Conservation (phyloP, 495 filamentous ascomycete species). For the Aspergillus carlsbadensis region DNA sequence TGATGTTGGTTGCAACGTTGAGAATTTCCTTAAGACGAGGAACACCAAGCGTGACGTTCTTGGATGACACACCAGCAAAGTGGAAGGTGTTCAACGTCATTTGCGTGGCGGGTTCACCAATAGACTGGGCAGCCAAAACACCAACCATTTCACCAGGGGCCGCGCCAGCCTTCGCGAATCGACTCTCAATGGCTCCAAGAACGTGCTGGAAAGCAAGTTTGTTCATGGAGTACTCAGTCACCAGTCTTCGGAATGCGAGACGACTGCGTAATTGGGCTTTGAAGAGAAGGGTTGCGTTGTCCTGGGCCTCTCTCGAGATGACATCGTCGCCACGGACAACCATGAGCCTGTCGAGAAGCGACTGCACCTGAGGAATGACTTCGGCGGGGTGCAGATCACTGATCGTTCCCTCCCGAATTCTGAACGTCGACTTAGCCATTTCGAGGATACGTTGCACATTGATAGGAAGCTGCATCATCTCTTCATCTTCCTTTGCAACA, state of each 20-base stretch:
- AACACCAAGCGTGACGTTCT: constrained; percentile 99
- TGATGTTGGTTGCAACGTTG: constrained; percentile 95
- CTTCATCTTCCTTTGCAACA: constrained; percentile 67
- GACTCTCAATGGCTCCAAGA: constrained; percentile 83
- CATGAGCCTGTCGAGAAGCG: constrained; percentile 71
- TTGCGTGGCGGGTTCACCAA: constrained; percentile 97
- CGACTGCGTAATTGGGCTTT: constrained; percentile 88
- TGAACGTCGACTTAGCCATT: constrained; percentile 83
- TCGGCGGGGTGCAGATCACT: constrained; percentile 91
- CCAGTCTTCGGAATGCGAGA: constrained; percentile 87
- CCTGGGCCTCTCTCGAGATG: constrained; percentile 81
- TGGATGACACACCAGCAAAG: constrained; percentile 98
- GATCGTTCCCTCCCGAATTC: constrained; percentile 75
- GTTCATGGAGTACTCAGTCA: constrained; percentile 78
- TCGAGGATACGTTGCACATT: constrained; percentile 90
- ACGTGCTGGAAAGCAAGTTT: constrained; percentile 92
- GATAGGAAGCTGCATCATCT: constrained; percentile 84
- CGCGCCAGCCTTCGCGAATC: constrained; percentile 77
- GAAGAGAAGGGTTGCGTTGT: constrained; percentile 83
- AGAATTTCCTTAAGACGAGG: constrained; percentile 99
- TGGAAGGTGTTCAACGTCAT: constrained; percentile 99
- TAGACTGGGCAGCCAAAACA: constrained; percentile 95
- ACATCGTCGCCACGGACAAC: constrained; percentile 82
- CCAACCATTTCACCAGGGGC: constrained; percentile 98
- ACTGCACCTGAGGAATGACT: constrained; percentile 77